Percentiles rank a stretch among this genome's conserved stretches.
phyloP scores from a whole-genome alignment of 768 basidiomycete genomes.

The Lactarius sanguifluus region DNA sequence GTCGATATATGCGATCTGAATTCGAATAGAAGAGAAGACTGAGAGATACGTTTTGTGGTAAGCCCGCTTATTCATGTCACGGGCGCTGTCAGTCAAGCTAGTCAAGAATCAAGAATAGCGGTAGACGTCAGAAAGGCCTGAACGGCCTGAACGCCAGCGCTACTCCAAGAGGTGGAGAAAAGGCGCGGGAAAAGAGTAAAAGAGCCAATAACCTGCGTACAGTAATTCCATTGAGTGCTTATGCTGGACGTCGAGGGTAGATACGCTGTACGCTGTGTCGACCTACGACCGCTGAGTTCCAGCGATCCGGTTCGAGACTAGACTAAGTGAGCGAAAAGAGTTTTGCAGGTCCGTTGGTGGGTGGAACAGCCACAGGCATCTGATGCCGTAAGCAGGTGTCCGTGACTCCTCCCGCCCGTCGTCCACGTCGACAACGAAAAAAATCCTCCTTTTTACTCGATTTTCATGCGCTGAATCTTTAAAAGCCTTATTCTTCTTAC shows the following conservation, averaged over 20 bases:
- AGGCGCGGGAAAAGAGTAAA: neutral
- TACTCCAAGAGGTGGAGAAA: neutral
- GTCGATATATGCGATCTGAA: neutral
- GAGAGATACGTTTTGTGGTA: neutral
- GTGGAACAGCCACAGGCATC: neutral
- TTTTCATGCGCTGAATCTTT: conserved; percentile 25
- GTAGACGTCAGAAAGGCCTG: neutral
- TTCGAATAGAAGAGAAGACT: neutral
- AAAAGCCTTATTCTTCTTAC: conserved; percentile 26
- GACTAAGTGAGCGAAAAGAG: neutral
- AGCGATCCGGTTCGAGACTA: too few relatives aligned
- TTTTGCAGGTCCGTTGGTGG: neutral
- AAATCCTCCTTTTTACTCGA: conserved; percentile 4
- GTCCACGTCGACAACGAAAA: conserved; percentile 25
- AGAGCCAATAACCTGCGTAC: too few relatives aligned
- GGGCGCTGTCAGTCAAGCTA: neutral
- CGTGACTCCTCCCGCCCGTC: conserved; percentile 19
- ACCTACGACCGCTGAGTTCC: too few relatives aligned
- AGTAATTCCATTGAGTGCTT: too few relatives aligned
- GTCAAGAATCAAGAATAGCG: neutral
- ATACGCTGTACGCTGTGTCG: too few relatives aligned
- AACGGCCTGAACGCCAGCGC: neutral
- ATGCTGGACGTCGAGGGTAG: too few relatives aligned
- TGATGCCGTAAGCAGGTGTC: conserved; percentile 22
- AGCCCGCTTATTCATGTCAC: neutral